These are phyloP conservation scores for Sporothrix euskadiensis DNA, from an alignment of 2,329 filamentous ascomycete species.

Conservation along the genomic window DNA sequence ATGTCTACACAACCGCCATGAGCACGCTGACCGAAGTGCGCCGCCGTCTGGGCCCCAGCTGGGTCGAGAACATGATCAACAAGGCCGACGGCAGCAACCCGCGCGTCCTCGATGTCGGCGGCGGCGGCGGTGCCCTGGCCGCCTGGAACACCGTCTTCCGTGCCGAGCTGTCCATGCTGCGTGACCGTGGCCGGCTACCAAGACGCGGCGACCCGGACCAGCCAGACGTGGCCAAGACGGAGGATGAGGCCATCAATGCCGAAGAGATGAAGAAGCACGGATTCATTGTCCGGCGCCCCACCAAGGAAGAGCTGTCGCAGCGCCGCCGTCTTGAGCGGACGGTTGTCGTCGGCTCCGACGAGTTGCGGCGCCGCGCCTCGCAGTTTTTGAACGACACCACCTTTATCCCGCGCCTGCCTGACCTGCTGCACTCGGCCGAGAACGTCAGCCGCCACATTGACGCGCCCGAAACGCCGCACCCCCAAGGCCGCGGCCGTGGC, in stretches of 20 bases:
- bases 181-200: constrained; percentile 60
- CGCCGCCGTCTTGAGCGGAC: constrained; percentile 81
- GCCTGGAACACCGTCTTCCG: constrained; percentile 77
- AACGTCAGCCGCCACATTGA: constrained; percentile 61
- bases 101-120: constrained; percentile 71
- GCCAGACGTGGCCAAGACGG: constrained; percentile 50
- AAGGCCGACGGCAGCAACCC: constrained; percentile 59
- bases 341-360: constrained; percentile 74
- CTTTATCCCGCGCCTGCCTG: constrained; percentile 87
- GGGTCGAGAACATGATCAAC: constrained; percentile 65
- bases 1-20: constrained; percentile 67
- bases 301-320: constrained; percentile 36
- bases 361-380: constrained; percentile 73
- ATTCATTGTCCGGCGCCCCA: not conserved
- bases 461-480: constrained; percentile 52
- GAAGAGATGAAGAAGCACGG: constrained; percentile 31
- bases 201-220: not conserved
- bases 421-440: constrained; percentile 69
- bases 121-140: constrained; percentile 69
- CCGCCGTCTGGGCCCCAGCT: constrained; percentile 68
- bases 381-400: constrained; percentile 82
- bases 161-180: constrained; percentile 77
- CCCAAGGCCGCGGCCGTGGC: constrained; percentile 44
- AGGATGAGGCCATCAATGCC: constrained; percentile 48
- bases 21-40: constrained; percentile 71